Conservation (phyloP, 2,329 filamentous ascomycete genomes). For the Rutstroemia sp. region DNA sequence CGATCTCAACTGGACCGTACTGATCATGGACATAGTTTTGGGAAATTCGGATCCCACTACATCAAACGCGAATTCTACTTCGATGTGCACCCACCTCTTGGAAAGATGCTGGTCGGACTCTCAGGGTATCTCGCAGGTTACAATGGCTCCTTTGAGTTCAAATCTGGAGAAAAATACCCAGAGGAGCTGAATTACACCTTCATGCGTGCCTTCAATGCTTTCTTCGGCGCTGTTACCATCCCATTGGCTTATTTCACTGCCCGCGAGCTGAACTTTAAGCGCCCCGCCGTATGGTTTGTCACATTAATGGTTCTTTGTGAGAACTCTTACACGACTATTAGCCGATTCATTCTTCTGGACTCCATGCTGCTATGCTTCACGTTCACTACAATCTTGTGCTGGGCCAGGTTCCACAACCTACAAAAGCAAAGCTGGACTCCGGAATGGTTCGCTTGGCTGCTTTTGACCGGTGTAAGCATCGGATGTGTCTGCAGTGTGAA, state of each 20-base stretch:
- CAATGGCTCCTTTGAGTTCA: slow-evolving; percentile 99
- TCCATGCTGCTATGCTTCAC: slow-evolving; percentile 99
- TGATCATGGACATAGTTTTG: slow-evolving; percentile 51
- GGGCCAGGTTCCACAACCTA: slow-evolving; percentile 90
- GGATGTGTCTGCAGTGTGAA: slow-evolving; percentile 98
- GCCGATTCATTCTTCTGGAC: slow-evolving; percentile 94
- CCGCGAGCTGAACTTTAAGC: slow-evolving; percentile 78
- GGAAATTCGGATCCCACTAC: slow-evolving; percentile 98
- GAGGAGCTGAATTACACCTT: slow-evolving; percentile 93
- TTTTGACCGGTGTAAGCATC: slow-evolving; percentile 89
- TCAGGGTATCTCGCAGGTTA: slow-evolving; percentile 96
- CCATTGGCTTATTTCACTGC: slow-evolving; percentile 95
- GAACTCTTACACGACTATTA: slow-evolving; percentile 99
- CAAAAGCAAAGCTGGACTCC: slow-evolving; percentile 78
- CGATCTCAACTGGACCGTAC: background rate
- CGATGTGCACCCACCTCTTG: slow-evolving; percentile 87
- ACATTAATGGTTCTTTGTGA: slow-evolving; percentile 97
- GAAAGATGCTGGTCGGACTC: slow-evolving; percentile 96
- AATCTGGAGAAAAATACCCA: slow-evolving; percentile 93
- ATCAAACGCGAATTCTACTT: slow-evolving; percentile 99
- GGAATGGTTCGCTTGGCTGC: slow-evolving; percentile 93
- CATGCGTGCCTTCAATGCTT: slow-evolving; percentile 96
- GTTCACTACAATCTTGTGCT: slow-evolving; percentile 95
- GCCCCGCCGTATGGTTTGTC: slow-evolving; percentile 87
- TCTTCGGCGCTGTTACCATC: slow-evolving; percentile 87